These are phyloP conservation scores for Wickerhamomyces hampshirensis DNA, from an alignment of 805 yeast genomes.

Conservation along the genomic window DNA sequence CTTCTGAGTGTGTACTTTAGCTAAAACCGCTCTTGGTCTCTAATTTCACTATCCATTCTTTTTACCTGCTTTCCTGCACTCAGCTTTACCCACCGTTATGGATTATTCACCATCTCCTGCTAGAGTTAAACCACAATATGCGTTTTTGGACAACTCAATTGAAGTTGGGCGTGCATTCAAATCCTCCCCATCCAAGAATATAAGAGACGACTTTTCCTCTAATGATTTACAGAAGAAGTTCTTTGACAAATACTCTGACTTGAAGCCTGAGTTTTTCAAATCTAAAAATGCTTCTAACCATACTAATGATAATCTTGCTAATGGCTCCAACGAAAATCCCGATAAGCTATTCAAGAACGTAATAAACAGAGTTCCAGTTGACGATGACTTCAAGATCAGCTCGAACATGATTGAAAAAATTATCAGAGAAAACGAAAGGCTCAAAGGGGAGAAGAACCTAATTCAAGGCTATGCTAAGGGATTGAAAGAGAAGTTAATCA, in stretches of 20 bases:
- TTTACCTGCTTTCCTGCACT: no score
- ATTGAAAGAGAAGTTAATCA: conserved; percentile 29
- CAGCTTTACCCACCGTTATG: no score
- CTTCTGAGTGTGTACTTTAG: no score
- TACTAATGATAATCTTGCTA: neutral
- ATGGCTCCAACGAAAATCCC: conserved; percentile 13
- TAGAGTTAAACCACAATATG: conserved; percentile 17
- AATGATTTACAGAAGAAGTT: conserved; percentile 18
- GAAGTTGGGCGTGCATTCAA: conserved; percentile 18
- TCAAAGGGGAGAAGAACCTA: conserved; percentile 28
- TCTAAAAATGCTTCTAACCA: conserved; percentile 12
- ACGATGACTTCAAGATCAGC: conserved; percentile 30
- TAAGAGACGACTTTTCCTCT: no score
- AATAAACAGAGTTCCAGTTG: conserved; percentile 14
- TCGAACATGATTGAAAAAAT: conserved; percentile 34
- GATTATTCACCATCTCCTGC: conserved; percentile 25
- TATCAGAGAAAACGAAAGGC: conserved; percentile 31
- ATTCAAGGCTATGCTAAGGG: conserved; percentile 29
- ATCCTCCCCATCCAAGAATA: conserved; percentile 14
- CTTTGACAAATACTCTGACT: conserved; percentile 17
- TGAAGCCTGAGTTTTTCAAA: conserved; percentile 15
- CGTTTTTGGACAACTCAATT: conserved; percentile 21
- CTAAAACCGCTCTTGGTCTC: no score
- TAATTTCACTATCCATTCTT: no score
- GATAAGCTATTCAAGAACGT: conserved; percentile 21